Base-by-base conservation (phyloP, 371 early-diverging fungal species). In the Vairimorpha apis region DNA sequence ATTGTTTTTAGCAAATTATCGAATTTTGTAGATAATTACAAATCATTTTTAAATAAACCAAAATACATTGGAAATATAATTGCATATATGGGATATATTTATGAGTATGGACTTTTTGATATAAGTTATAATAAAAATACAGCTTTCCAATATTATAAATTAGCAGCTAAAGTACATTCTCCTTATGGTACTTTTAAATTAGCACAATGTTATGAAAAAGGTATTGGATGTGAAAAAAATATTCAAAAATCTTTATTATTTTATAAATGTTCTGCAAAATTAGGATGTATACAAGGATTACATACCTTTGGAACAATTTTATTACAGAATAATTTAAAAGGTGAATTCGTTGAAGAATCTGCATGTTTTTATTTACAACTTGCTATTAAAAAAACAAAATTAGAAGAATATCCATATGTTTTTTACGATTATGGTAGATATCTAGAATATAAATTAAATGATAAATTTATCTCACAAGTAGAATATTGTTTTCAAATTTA, bases 231-330 rank as follows among this genome's bases (percentile, higher is more conserved):
- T 45, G 23, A n/a, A 21, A 58, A 64, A 35, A 65, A 72, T 67
- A 51, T 67, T 43, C 23, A 58, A 12, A 81, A 78, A 47, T 82
- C 83, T 27, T 49, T 78, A 1, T 49, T 65, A 51, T 85, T 79
- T 68, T 85, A 81, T 67, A 82, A 79, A 65, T 76, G 79, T 43
- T 72, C 83, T 0, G 83, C 85, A 14, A 85, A 85, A 55, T 70
- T 82, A 12, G 85, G 85, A 16, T 74, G 65, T 14, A 33, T 71
- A 35, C 76, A 82, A 35, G 82, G 78, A 18, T 38, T 83, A 64
- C 83, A 85, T 71, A 73, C 72, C 0, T 83, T 74, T 64, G 85
- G 83, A n/a, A 67, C 74, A 30, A 78, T 82, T 35, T 49, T 82
- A 16, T 58, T 78, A 13, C 63, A 82, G 35, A 81, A 82, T 1